A percentile compares a stretch with the other conserved stretches of the same genome.
These are phyloP conservation scores for Suhomyces guaymorum DNA, from an alignment of 1,139 yeast species.

Conservation along the genomic window DNA sequence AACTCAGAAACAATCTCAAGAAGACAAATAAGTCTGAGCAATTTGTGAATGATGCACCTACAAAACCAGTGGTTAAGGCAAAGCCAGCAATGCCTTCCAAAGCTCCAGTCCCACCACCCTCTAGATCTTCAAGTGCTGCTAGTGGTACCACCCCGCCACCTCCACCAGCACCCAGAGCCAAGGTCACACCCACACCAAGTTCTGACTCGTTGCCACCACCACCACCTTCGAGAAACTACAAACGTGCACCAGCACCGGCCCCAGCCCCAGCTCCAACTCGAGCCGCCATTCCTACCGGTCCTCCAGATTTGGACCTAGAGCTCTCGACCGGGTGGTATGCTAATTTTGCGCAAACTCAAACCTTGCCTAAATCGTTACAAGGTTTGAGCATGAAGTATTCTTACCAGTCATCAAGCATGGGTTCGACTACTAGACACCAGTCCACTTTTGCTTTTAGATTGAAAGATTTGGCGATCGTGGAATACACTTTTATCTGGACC, in stretches of 20 bases:
- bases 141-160: neutral
- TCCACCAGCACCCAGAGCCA: conserved; percentile 12
- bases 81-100: conserved; percentile 14
- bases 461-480: conserved; percentile 52
- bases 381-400: conserved; percentile 38
- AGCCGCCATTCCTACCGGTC: conserved; percentile 18
- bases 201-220: too few relatives aligned
- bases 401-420: conserved; percentile 20
- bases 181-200: conserved; percentile 7
- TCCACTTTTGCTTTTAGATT: conserved; percentile 40
- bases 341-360: conserved; percentile 19
- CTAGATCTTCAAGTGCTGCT: conserved; percentile 2
- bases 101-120: conserved; percentile 1
- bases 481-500: conserved; percentile 51
- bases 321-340: conserved; percentile 50
- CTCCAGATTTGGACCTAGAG: conserved; percentile 45
- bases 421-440: conserved; percentile 16
- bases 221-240: conserved; percentile 38
- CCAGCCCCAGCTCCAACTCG: too few relatives aligned
- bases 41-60: too few relatives aligned
- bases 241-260: conserved; percentile 21
- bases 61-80: conserved; percentile 4
- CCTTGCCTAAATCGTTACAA: conserved; percentile 37
- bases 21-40: conserved; percentile 4
- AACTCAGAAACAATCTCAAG: conserved; percentile 14